Percentiles rank a stretch among this genome's conserved stretches.
These are phyloP conservation scores for Fusarium hainanense DNA, from an alignment of 2,329 filamentous ascomycete species.

Conservation along the genomic window DNA sequence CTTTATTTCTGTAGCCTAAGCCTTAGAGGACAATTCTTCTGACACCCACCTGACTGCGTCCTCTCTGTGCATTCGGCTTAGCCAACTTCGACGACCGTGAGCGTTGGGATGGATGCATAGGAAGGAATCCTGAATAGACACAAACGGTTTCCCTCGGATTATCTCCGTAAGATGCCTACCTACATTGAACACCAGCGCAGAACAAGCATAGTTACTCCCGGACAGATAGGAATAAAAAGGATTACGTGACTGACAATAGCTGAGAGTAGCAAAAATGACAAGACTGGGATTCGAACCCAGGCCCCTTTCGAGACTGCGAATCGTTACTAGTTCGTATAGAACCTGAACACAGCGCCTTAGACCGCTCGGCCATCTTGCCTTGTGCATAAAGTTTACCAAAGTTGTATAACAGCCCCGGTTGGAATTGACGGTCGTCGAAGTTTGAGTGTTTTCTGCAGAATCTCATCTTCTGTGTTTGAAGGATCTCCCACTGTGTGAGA, in stretches of 20 bases:
- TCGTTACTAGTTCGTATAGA: constrained; percentile 34
- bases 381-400: rapidly evolving
- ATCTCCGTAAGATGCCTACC: too few species aligned
- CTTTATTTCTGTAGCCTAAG: too few species aligned
- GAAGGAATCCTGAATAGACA: too few species aligned
- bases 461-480: background rate
- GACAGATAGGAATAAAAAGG: too few species aligned
- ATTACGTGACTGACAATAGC: background rate
- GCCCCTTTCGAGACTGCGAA: constrained; percentile 43
- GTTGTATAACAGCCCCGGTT: rapidly evolving
- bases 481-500: too few species aligned
- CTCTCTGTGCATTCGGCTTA: too few species aligned
- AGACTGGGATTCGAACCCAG: constrained; percentile 42
- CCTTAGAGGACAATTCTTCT: too few species aligned
- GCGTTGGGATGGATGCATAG: too few species aligned
- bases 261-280: constrained; percentile 8
- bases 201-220: background rate
- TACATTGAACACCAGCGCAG: too few species aligned
- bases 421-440: rapidly evolving
- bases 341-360: constrained; percentile 44
- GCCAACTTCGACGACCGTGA: too few species aligned
- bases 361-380: constrained; percentile 38
- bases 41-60: too few species aligned
- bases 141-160: too few species aligned
- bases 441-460: background rate